Conservation (phyloP, 306 rosid genomes). For the Abrus pulchellus region DNA sequence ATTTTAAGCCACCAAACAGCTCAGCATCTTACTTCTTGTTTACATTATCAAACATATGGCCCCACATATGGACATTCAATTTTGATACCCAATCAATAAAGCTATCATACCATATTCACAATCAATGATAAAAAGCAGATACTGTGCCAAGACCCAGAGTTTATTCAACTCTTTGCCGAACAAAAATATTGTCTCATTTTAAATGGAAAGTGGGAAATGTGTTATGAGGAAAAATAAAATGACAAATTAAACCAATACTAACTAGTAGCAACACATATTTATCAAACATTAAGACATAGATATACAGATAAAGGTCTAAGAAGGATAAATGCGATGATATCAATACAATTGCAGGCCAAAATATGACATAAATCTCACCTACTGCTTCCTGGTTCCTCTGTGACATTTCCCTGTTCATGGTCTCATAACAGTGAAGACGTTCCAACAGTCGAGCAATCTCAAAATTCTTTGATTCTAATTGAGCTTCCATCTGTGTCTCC, state of each 20-base stretch:
- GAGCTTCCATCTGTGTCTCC: conserved; percentile 86
- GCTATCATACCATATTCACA: conserved; percentile 2
- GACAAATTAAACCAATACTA: conserved; percentile 24
- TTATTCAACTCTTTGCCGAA: conserved; percentile 34
- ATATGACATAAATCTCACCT: conserved; percentile 63
- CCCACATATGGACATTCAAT: conserved; percentile 36
- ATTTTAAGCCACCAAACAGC: conserved; percentile 33
- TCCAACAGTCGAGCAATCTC: conserved; percentile 90
- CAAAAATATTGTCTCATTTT: conserved; percentile 13
- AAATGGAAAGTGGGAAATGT: conserved; percentile 12
- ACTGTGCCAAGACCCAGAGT: background rate
- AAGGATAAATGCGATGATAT: background rate
- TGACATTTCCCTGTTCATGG: conserved; percentile 96
- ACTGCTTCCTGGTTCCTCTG: conserved; percentile 96
- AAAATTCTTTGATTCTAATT: conserved; percentile 79
- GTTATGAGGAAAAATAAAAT: background rate
- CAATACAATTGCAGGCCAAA: conserved; percentile 12
- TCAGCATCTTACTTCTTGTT: conserved; percentile 17
- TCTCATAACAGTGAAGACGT: conserved; percentile 88
- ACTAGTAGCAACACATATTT: background rate
- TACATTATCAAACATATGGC: background rate
- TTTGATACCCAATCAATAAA: background rate
- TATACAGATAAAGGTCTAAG: conserved; percentile 26
- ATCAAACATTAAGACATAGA: conserved; percentile 11
- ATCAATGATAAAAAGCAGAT: conserved; percentile 28